Percentiles rank a stretch among this genome's conserved stretches.
Evolutionary conservation across 2,329 filamentous ascomycete genomes (phyloP).

Genomic region (Hypomyces rosellus): DNA sequence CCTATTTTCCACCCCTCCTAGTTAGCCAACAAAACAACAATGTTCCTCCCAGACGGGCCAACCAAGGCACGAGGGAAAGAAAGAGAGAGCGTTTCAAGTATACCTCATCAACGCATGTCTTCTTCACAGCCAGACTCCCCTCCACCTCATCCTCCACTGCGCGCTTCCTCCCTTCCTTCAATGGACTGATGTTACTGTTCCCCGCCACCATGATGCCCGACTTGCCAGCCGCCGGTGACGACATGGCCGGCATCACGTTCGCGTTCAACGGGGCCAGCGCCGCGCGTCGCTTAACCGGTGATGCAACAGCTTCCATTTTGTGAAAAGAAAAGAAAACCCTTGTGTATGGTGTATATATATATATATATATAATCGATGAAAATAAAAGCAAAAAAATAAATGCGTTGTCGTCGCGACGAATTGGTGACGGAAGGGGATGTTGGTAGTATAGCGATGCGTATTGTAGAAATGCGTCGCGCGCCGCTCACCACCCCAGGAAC

Average conservation of each 20-base stretch:
- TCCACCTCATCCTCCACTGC: conserved; percentile 16
- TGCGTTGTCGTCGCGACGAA: too few species aligned
- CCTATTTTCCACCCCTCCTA: not conserved
- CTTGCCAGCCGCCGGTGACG: conserved; percentile 7
- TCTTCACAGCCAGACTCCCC: conserved; percentile 23
- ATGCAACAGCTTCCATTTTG: conserved; percentile 14
- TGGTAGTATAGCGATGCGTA: too few species aligned
- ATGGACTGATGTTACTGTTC: conserved; percentile 14
- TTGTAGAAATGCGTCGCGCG: too few species aligned
- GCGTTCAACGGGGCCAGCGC: conserved; percentile 41
- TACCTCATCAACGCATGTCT: conserved; percentile 29
- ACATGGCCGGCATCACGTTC: conserved; percentile 31
- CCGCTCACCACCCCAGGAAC: too few species aligned
- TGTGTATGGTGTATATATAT: too few species aligned
- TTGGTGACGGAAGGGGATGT: too few species aligned
- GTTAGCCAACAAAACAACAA: not conserved
- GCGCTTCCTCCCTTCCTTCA: conserved; percentile 23
- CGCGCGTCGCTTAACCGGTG: conserved; percentile 43
- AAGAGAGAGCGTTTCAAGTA: not conserved
- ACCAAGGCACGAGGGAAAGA: not conserved
- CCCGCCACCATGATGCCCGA: not conserved
- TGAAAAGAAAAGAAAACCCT: too few species aligned
- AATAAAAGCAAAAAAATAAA: too few species aligned
- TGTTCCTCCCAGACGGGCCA: too few species aligned
- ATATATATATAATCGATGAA: too few species aligned